phyloP scores from a whole-genome alignment of 495 filamentous ascomycete genomes.

The Talaromyces stipitatus region DNA sequence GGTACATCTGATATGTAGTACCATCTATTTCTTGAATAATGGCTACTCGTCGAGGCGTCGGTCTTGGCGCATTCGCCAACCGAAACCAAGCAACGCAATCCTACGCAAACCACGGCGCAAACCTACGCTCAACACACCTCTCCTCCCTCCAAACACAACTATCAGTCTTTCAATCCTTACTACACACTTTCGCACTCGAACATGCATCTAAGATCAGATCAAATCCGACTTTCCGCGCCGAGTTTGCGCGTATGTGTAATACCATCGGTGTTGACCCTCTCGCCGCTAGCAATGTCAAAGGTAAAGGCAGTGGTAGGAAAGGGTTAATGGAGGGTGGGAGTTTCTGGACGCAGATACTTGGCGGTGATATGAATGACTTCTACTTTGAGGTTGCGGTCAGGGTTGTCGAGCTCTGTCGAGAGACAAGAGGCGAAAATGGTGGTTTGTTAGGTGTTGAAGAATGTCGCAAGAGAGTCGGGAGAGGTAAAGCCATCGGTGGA shows the following conservation, averaged over 20 bases:
- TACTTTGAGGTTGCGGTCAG: constrained; percentile 94
- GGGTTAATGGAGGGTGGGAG: constrained; percentile 45
- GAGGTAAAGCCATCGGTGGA: constrained; percentile 64
- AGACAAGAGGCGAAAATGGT: constrained; percentile 84
- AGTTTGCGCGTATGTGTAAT: constrained; percentile 97
- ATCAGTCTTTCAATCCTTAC: constrained; percentile 85
- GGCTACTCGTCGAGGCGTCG: constrained; percentile 59
- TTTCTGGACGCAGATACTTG: constrained; percentile 89
- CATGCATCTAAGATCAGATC: constrained; percentile 93
- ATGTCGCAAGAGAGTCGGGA: constrained; percentile 63
- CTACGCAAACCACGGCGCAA: constrained; percentile 81
- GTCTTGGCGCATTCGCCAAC: constrained; percentile 85
- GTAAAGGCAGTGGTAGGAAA: constrained; percentile 35
- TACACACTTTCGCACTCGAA: constrained; percentile 89
- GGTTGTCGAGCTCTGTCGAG: constrained; percentile 87
- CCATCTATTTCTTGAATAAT: constrained; percentile 20
- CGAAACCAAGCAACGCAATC: constrained; percentile 70
- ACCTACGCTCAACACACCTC: constrained; percentile 72
- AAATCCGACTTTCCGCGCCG: constrained; percentile 86
- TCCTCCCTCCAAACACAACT: constrained; percentile 84
- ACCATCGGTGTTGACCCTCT: constrained; percentile 94
- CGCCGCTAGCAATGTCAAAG: constrained; percentile 58
- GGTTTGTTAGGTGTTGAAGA: constrained; percentile 82
- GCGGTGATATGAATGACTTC: constrained; percentile 90
- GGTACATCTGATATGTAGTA: neutral